Percentiles rank a stretch among this genome's conserved stretches.
Conservation (phyloP, 495 filamentous ascomycete genomes). For the Physcia stellaris region DNA sequence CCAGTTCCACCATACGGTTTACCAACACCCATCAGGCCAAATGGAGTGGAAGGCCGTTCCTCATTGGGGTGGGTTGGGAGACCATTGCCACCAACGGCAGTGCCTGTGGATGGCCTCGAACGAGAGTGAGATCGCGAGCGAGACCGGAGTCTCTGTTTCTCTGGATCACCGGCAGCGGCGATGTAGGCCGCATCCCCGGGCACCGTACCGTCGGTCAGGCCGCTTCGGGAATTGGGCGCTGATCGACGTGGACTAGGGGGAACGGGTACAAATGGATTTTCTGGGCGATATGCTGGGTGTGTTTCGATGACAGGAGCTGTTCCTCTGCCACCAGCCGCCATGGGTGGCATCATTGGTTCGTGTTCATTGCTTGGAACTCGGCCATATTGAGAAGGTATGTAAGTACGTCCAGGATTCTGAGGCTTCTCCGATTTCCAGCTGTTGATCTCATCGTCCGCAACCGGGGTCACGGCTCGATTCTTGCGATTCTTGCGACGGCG, state of each 20-base stretch:
- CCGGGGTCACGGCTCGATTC: constrained; percentile 3
- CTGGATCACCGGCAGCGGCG: too few relatives aligned
- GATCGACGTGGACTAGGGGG: constrained; percentile 12
- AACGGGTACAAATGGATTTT: constrained; percentile 10
- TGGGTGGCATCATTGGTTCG: constrained; percentile 3
- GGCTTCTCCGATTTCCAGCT: constrained; percentile 7
- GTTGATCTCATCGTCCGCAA: constrained; percentile 8
- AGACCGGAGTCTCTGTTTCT: too few relatives aligned
- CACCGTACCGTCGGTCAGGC: constrained; percentile 10
- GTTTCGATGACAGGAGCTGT: not conserved
- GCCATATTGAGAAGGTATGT: constrained; percentile 4
- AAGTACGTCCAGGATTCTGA: constrained; percentile 11
- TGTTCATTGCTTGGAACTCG: constrained; percentile 9
- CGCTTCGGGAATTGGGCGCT: constrained; percentile 8
- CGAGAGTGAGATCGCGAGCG: constrained; percentile 7
- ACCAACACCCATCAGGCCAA: constrained; percentile 13
- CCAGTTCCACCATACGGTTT: constrained; percentile 3
- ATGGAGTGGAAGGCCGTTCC: constrained; percentile 14
- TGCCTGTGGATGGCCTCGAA: constrained; percentile 1
- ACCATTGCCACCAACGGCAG: too few relatives aligned
- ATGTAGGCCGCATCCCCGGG: constrained; percentile 9
- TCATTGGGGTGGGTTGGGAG: constrained; percentile 11
- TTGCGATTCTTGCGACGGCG: constrained; percentile 12
- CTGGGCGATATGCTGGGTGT: not conserved
- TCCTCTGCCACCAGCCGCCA: not conserved